A percentile compares a stretch with the other conserved stretches of the same genome.
Conservation (phyloP, 257 asterid genomes). For the Solanum verrucosum region DNA sequence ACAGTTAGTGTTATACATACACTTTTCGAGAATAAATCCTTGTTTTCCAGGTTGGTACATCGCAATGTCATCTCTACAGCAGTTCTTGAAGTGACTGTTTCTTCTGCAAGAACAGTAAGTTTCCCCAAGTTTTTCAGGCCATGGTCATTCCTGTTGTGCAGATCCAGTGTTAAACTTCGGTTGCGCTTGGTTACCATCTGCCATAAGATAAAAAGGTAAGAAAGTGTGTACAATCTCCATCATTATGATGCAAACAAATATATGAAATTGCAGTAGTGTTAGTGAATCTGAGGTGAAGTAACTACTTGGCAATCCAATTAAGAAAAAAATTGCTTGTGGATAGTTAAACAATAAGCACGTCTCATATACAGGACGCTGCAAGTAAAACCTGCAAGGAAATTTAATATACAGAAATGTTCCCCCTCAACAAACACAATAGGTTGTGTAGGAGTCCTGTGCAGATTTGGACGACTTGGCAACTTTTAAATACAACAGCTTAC, state of each 20-base stretch:
- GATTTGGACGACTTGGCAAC: background rate
- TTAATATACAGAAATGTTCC: background rate
- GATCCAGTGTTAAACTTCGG: constrained; percentile 39
- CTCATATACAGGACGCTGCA: background rate
- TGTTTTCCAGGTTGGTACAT: constrained; percentile 52
- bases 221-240: background rate
- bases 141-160: constrained; percentile 29
- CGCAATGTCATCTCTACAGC: constrained; percentile 50
- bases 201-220: background rate
- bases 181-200: constrained; percentile 56
- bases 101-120: constrained; percentile 62
- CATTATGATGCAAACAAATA: background rate
- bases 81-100: constrained; percentile 50
- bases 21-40: constrained; percentile 63
- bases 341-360: background rate
- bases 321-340: background rate
- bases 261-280: background rate
- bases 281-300: background rate
- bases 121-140: constrained; percentile 41
- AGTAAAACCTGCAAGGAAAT: background rate
- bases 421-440: background rate
- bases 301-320: background rate
- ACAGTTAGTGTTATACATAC: constrained; percentile 23
- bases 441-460: background rate
- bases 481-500: background rate